phyloP scores from a whole-genome alignment of 1,284 basidiomycete species.

The Heterobasidion annosum region DNA sequence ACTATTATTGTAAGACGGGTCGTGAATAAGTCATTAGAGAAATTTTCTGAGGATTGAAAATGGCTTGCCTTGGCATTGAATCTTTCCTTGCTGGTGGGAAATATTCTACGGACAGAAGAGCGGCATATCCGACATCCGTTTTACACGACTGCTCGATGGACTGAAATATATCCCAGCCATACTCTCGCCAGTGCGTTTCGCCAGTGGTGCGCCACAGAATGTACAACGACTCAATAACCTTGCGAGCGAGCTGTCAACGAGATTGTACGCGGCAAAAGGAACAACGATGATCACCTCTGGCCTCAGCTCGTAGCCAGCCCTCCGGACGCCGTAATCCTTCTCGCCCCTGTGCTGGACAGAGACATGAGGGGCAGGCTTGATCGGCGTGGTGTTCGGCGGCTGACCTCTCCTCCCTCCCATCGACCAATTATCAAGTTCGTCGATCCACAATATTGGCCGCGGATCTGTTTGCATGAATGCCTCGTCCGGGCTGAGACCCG shows the following conservation, averaged over 20 bases:
- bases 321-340: conserved; percentile 25
- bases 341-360: conserved; percentile 5
- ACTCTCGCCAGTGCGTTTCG: conserved; percentile 59
- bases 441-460: conserved; percentile 33
- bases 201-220: conserved; percentile 62
- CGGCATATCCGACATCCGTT: conserved; percentile 48
- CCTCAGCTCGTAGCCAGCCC: conserved; percentile 42
- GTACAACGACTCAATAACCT: conserved; percentile 65
- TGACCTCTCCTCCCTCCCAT: conserved; percentile 27
- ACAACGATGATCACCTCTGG: conserved; percentile 42
- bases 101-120: conserved; percentile 36
- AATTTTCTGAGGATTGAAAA: neutral
- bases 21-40: neutral
- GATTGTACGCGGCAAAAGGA: neutral
- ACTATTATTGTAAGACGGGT: conserved; percentile 27
- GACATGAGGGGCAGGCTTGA: conserved; percentile 18
- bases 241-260: neutral
- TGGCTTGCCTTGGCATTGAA: conserved; percentile 56
- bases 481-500: conserved; percentile 56
- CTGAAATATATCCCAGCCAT: conserved; percentile 68
- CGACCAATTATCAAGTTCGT: conserved; percentile 42
- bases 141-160: conserved; percentile 54
- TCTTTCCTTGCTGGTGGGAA: conserved; percentile 29
- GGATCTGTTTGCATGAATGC: conserved; percentile 14
- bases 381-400: conserved; percentile 46